Evolutionary conservation across 148 eudicot species (phyloP).

Genomic region (Heliosperma pusillum): DNA sequence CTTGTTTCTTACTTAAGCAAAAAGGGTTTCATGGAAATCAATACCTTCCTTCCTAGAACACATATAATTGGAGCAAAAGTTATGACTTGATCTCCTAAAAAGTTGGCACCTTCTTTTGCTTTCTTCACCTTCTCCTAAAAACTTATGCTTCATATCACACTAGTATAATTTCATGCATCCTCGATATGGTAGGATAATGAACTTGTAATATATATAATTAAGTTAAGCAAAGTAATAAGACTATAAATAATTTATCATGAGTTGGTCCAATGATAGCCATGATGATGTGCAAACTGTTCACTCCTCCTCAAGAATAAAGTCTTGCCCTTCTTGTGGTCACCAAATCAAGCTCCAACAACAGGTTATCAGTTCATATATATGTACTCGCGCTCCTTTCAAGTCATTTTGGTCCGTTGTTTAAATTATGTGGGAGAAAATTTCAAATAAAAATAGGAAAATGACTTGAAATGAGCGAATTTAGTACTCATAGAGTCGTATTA

Average conservation of each 20-base stretch:
- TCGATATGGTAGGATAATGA: not conserved
- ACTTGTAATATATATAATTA: not conserved
- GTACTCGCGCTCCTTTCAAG: not conserved
- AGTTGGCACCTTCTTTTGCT: constrained; percentile 19
- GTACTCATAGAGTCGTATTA: too few species aligned
- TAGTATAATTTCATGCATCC: constrained; percentile 1
- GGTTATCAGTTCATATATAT: constrained; percentile 20
- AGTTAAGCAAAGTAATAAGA: not conserved
- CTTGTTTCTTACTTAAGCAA: constrained; percentile 29
- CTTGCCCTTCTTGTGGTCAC: constrained; percentile 70
- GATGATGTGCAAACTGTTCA: constrained; percentile 27
- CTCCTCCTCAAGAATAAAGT: constrained; percentile 16
- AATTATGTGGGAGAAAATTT: too few species aligned
- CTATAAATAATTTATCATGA: constrained; percentile 27
- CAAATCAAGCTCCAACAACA: constrained; percentile 47
- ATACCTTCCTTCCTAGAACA: constrained; percentile 35
- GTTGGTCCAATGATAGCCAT: constrained; percentile 45
- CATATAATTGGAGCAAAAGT: constrained; percentile 25
- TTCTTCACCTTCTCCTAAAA: constrained; percentile 20
- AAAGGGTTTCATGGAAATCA: constrained; percentile 28
- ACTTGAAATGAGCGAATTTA: too few species aligned
- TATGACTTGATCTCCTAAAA: constrained; percentile 15
- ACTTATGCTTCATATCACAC: too few species aligned
- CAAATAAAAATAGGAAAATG: too few species aligned
- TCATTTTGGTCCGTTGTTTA: too few species aligned